A percentile compares a stretch with the other conserved stretches of the same genome.
These are phyloP conservation scores for Taphrina communis DNA, from an alignment of 1,139 yeast genomes.

Conservation along the genomic window DNA sequence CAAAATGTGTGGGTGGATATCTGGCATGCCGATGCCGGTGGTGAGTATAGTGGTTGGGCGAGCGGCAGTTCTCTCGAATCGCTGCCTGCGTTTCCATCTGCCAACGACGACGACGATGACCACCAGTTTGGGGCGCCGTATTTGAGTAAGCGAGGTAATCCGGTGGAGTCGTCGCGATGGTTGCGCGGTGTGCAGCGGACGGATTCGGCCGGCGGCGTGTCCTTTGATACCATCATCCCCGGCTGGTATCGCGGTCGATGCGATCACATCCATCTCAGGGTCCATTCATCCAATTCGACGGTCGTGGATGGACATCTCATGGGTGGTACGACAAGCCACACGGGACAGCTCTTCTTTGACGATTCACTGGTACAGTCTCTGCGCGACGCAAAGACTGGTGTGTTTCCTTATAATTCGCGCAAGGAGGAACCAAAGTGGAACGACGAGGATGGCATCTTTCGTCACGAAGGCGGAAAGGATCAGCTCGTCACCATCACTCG, in stretches of 20 bases:
- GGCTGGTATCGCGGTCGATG: conserved; percentile 23
- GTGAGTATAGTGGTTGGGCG: conserved; percentile 22
- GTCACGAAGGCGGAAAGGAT: conserved; percentile 4
- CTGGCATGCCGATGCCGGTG: conserved; percentile 20
- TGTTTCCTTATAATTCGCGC: conserved; percentile 10
- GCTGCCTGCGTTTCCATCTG: not conserved
- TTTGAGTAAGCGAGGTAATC: conserved; percentile 8
- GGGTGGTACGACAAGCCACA: conserved; percentile 6
- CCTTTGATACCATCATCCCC: conserved; percentile 12
- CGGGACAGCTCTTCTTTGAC: conserved; percentile 21
- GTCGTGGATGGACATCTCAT: conserved; percentile 17
- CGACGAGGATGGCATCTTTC: conserved; percentile 4
- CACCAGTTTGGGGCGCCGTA: not conserved
- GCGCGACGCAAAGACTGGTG: not conserved
- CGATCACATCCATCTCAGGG: conserved; percentile 18
- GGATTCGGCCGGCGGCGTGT: not conserved
- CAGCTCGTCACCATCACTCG: conserved; percentile 16
- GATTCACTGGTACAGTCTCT: conserved; percentile 7
- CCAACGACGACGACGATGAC: not conserved
- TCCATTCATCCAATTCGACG: conserved; percentile 9
- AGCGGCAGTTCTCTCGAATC: not conserved
- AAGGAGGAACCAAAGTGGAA: conserved; percentile 8
- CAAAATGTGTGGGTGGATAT: conserved; percentile 7
- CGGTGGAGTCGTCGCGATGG: conserved; percentile 13
- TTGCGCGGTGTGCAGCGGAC: conserved; percentile 19